A percentile compares a stretch with the other conserved stretches of the same genome.
These are phyloP conservation scores for Sphaerulina vaccinii DNA, from an alignment of 2,329 filamentous ascomycete genomes.

Conservation along the genomic window DNA sequence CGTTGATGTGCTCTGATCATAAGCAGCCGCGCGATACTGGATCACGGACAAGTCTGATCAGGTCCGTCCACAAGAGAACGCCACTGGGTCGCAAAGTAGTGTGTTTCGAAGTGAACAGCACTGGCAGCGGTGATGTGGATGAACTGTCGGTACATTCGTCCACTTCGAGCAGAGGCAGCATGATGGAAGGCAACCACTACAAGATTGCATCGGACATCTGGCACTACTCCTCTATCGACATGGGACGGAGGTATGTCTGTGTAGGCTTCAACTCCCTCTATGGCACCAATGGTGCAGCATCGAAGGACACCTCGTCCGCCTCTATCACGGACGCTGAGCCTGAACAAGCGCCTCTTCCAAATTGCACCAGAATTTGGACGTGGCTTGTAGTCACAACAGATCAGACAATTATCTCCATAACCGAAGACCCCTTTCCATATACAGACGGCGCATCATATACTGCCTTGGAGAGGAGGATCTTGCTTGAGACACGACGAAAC, in stretches of 20 bases:
- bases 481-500: slow-evolving; percentile 56
- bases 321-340: neutral
- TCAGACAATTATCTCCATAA: slow-evolving; percentile 68
- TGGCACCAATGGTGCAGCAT: slow-evolving; percentile 26
- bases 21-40: slow-evolving; percentile 28
- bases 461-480: slow-evolving; percentile 46
- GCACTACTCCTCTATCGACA: slow-evolving; percentile 72
- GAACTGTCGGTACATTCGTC: slow-evolving; percentile 33
- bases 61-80: slow-evolving; percentile 9
- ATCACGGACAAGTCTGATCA: slow-evolving; percentile 15
- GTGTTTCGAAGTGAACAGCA: slow-evolving; percentile 7
- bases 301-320: neutral
- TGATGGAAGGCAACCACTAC: slow-evolving; percentile 47
- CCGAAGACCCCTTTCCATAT: slow-evolving; percentile 57
- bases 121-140: slow-evolving; percentile 23
- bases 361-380: slow-evolving; percentile 58
- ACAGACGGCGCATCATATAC: slow-evolving; percentile 39
- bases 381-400: slow-evolving; percentile 71
- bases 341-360: slow-evolving; percentile 22
- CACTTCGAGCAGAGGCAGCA: slow-evolving; percentile 27
- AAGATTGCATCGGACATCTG: slow-evolving; percentile 68
- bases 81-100: slow-evolving; percentile 12
- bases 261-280: slow-evolving; percentile 69
- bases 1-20: slow-evolving; percentile 62
- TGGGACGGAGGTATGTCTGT: slow-evolving; percentile 66